Evolutionary conservation across 1,284 basidiomycete species (phyloP), one percentile per base, ranked within the genome.

Genomic region (Cutaneotrichosporon mucoides): DNA sequence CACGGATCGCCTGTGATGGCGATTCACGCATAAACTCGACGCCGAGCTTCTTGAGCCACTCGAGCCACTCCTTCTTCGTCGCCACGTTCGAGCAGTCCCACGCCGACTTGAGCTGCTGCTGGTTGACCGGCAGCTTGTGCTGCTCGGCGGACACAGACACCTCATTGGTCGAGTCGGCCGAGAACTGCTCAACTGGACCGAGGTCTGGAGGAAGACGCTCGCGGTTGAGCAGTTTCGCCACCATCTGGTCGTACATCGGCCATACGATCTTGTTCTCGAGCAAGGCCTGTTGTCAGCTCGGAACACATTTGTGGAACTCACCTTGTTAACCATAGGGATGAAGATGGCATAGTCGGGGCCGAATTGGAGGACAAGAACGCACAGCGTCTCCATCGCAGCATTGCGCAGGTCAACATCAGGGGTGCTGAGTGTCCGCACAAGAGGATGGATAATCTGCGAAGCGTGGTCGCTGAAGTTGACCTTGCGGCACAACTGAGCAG

Each of bases 401-500:
- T 84, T 84, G 37, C 91, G 84, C 49, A 99, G 81, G 62, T 99
- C 95, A 13, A 72, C 63, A 56, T 90, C 89, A 64, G 84, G 88
- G n/a, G 82, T 82, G 45, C 88, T 86, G 55, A 99, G 81, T 4
- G 97, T 89, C 48, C 96, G 85, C 43, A 94, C 88, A 12, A 99
- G 82, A 2, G 96, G 95, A 71, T 98, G 96, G 33, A 99, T 91
- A 70, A 99, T 97, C 49, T 95, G 85, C 15, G 93, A 96, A 7
- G 95, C 93, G 70, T 99, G 94, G 72, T 99, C 96, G n/a, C 91
- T 94, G 73, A 99, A 97, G 79, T 99, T 98, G 69, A 99, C 92
- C 65, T 95, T 87, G 65, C 88, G 85, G 12, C 92, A 93, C 15
- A 99, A 80, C 36, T 90, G 89, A 47, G 93, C 93, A 15, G 98